These are phyloP conservation scores for Opeltia flavorubescens DNA, from an alignment of 495 filamentous ascomycete genomes.

Conservation along the genomic window DNA sequence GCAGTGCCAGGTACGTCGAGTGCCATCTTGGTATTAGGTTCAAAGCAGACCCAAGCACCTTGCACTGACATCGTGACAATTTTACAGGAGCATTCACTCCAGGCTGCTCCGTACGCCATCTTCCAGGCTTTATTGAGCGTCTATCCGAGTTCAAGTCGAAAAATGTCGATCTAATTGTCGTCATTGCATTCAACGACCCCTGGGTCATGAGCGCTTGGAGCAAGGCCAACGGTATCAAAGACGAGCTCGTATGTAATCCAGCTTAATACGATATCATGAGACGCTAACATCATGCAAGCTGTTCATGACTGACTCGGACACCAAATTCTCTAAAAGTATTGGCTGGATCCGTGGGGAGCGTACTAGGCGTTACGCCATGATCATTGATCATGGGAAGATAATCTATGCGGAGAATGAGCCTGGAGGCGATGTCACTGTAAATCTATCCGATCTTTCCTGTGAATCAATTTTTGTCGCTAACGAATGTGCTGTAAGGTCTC, in stretches of 20 bases:
- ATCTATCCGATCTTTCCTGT: slow-evolving; percentile 11
- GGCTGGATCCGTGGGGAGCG: slow-evolving; percentile 69
- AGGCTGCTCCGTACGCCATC: slow-evolving; percentile 74
- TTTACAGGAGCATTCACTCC: slow-evolving; percentile 76
- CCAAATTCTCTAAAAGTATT: slow-evolving; percentile 64
- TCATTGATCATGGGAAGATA: slow-evolving; percentile 84
- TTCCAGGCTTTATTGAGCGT: slow-evolving; percentile 74
- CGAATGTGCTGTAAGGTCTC: slow-evolving; percentile 36
- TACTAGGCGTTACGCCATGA: slow-evolving; percentile 68
- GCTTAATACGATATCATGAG: neutral
- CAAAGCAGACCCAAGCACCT: neutral
- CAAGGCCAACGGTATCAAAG: slow-evolving; percentile 78
- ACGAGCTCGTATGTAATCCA: slow-evolving; percentile 52
- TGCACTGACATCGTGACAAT: neutral
- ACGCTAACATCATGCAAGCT: slow-evolving; percentile 34
- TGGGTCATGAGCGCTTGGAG: slow-evolving; percentile 93
- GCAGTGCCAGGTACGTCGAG: slow-evolving; percentile 56
- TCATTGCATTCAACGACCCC: slow-evolving; percentile 81
- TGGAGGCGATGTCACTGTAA: slow-evolving; percentile 49
- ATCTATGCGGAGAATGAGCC: slow-evolving; percentile 73
- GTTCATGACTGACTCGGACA: slow-evolving; percentile 70
- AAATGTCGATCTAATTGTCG: slow-evolving; percentile 74
- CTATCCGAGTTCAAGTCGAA: slow-evolving; percentile 58
- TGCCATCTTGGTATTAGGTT: neutral
- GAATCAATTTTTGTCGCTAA: slow-evolving; percentile 15